Evolutionary conservation across 2,329 filamentous ascomycete species (phyloP).

Genomic region (Hymenoscyphus infarciens): DNA sequence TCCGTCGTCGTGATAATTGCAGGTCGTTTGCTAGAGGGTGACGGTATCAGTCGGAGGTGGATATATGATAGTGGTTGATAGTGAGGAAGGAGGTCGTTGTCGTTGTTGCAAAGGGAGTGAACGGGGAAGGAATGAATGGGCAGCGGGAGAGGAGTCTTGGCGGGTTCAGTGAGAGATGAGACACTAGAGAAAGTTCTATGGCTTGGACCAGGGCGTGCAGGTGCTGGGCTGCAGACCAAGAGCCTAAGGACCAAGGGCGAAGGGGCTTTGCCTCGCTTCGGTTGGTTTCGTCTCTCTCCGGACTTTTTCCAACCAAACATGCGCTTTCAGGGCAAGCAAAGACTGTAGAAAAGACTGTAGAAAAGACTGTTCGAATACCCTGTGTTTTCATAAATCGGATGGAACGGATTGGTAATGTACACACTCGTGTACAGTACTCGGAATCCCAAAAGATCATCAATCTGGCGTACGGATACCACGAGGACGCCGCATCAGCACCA

Average conservation of each 20-base stretch:
- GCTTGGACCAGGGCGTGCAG: neutral
- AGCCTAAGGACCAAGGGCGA: neutral
- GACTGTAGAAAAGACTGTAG: no score
- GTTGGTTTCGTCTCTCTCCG: neutral
- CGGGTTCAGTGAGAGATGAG: neutral
- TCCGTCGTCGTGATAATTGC: neutral
- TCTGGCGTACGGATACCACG: neutral
- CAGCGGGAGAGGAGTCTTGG: neutral
- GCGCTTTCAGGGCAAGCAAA: no score
- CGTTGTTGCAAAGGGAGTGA: neutral
- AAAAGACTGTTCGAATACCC: no score
- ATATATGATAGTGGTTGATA: neutral
- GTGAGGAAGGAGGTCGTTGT: neutral
- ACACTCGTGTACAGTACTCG: neutral
- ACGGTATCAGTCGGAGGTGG: neutral
- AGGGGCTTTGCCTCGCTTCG: neutral
- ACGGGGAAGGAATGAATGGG: neutral
- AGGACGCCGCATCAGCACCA: no score
- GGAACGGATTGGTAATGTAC: neutral
- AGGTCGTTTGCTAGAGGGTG: neutral
- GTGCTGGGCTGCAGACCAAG: neutral
- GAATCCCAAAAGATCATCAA: neutral
- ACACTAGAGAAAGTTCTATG: neutral
- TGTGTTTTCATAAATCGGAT: neutral
- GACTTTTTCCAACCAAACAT: neutral